Evolutionary conservation across 139 green algal species (phyloP).

Genomic region (Closterium sp.): DNA sequence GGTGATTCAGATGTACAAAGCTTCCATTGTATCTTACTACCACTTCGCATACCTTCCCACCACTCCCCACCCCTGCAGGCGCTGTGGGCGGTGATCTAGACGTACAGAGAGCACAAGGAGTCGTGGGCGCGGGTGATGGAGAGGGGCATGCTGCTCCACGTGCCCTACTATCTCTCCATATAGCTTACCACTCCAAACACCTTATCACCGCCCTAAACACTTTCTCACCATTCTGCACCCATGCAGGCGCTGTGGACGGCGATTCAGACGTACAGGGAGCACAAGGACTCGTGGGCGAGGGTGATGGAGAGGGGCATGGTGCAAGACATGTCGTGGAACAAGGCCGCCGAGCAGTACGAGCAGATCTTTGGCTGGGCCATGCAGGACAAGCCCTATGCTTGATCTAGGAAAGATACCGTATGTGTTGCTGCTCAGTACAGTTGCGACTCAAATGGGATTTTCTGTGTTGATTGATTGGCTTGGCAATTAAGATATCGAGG

Average conservation of each 20-base stretch:
- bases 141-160: slow-evolving; percentile 62
- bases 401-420: not conserved
- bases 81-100: slow-evolving; percentile 57
- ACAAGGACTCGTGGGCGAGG: slow-evolving; percentile 53
- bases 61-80: slow-evolving; percentile 15
- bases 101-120: slow-evolving; percentile 60
- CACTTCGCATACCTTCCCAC: not conserved
- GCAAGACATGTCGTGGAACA: slow-evolving; percentile 84
- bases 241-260: slow-evolving; percentile 58
- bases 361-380: slow-evolving; percentile 84
- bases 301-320: slow-evolving; percentile 68
- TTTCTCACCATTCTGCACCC: not conserved
- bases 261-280: slow-evolving; percentile 58
- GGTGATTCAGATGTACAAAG: slow-evolving; percentile 59
- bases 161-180: no score
- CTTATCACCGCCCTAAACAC: not conserved
- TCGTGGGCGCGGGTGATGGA: not conserved
- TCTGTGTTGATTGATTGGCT: no score
- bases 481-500: no score
- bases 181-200: no score
- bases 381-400: slow-evolving; percentile 57
- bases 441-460: no score
- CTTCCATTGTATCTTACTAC: no score
- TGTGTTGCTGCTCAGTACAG: no score
- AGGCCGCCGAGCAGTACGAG: slow-evolving; percentile 87